Evolutionary conservation across 2,329 filamentous ascomycete genomes (phyloP), one percentile per base, ranked within the genome.

Genomic region (Aspergillus costaricaensis): DNA sequence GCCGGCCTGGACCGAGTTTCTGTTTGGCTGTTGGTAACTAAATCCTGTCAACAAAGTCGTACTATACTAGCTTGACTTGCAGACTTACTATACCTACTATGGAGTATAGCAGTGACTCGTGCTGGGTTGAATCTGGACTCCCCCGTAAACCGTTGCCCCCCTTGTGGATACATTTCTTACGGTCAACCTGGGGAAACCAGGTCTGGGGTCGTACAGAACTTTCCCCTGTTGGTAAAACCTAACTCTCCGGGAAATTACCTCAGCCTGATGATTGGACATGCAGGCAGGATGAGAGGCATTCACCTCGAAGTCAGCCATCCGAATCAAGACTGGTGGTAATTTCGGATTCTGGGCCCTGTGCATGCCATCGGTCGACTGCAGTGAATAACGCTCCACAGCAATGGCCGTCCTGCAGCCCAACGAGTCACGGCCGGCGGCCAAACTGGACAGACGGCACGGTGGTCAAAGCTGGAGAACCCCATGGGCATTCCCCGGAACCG

Each of bases 11-110:
- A 68, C 41, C 70, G 70, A 71, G 64, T 43, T 14, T 68, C 61
- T 71, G 63, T 65, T 60, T 72, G 70, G 70, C 55, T 49, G 53
- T 57, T 55, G 32, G 43, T 19, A 30, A n/a, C 17, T 57, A 17
- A 57, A 41, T n/a, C 51, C n/a, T 43, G 17, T 43, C 39, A 19
- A 17, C 32, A 36, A 36, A 14, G 32, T 36, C 32, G 32, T 36
- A 36, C 32, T 36, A 14, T 14, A 36, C 12, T 36, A 36, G 32
- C 5, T 36, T 3, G 12, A 14, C 32, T 36, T 36, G 32, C 32
- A 36, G 32, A 36, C 32, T 36, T 36, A 36, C 32, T 36, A 14
- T 36, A 5, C 32, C 32, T 36, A 5, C 10, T 36, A 36, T 12
- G 12, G 32, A 14, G 12, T 36, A 36, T 36, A 36, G 12, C 32